These are phyloP conservation scores for Excoecaria cochinchinensis DNA, from an alignment of 345 rosid genomes.

Conservation along the genomic window DNA sequence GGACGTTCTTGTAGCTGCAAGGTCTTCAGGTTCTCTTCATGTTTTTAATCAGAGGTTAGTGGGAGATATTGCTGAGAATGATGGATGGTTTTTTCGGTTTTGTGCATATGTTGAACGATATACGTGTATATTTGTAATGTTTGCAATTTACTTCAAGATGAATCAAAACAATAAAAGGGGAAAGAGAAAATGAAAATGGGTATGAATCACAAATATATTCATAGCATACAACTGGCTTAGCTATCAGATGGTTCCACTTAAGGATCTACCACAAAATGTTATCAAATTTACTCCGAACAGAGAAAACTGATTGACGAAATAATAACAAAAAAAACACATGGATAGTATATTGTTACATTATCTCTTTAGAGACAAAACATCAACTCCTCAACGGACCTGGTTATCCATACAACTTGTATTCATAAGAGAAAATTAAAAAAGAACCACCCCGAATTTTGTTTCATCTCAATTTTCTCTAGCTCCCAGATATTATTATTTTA, in stretches of 20 bases:
- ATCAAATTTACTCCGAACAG: neutral
- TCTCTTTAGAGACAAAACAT: neutral
- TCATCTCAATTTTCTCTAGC: neutral
- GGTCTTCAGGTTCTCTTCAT: no score
- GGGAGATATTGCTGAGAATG: no score
- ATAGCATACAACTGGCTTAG: neutral
- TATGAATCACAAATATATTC: neutral
- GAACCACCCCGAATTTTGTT: neutral
- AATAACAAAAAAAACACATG: neutral
- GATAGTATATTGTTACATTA: neutral
- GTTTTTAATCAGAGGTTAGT: no score
- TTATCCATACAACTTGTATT: neutral
- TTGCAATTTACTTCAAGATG: neutral
- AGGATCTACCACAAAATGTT: neutral
- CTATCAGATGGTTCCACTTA: neutral
- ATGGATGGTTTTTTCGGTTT: no score
- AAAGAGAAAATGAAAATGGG: neutral
- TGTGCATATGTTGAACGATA: no score
- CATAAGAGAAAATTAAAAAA: neutral
- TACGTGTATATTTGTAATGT: no score
- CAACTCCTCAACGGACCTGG: no score
- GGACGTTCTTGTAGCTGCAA: no score
- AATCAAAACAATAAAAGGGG: neutral
- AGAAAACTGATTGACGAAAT: neutral
- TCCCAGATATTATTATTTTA: neutral